Base-by-base conservation (phyloP, 1,284 basidiomycete genomes). In the Athelia sp. region DNA sequence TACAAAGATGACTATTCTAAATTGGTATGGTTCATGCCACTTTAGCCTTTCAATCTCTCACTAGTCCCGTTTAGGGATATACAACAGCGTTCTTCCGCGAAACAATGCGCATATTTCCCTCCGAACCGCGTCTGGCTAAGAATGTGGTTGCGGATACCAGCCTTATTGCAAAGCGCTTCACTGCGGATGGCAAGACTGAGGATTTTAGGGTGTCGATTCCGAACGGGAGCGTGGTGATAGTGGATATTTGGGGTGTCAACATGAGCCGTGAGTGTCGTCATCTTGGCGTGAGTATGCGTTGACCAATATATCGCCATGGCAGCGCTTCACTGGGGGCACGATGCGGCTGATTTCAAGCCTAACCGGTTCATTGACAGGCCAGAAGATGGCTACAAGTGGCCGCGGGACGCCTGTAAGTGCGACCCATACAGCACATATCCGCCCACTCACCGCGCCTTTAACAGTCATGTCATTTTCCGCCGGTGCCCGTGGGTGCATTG, bases 261-360 rank as follows among this genome's bases (percentile, higher is more conserved):
- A 54, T 56, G 52, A 71, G 66, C 50, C 54, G 71, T 69, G 45
- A 51, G 65, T 36, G 23, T 24, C 38, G 24, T 24, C 13, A 4
- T 21, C 9, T 29, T 13, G 13, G 26, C 26, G 13, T 13, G 26
- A 29, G 11, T 29, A 4, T 3, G 21, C 2, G n/a, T 22, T 36
- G 35, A 13, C 34, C 40, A 46, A 29, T 29, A 26, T 40, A n/a
- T 8, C 19, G n/a, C 11, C n/a, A 15, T 46, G 9, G 13, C 44
- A 67, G 66, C 65, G 11, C 36, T 71, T 22, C 56, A 64, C 23
- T 80, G 73, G 70, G 75, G 77, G 14, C 45, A 52, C 2, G 77
- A 80, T 45, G 64, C 62, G 0, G 59, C 63, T 22, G 61, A 65
- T 22, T 76, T 72, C 61, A 68, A 61, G 29, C 74, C 72, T 1